A percentile compares a stretch with the other conserved stretches of the same genome.
Evolutionary conservation across 345 rosid genomes (phyloP).

Genomic region (Populus tremula): DNA sequence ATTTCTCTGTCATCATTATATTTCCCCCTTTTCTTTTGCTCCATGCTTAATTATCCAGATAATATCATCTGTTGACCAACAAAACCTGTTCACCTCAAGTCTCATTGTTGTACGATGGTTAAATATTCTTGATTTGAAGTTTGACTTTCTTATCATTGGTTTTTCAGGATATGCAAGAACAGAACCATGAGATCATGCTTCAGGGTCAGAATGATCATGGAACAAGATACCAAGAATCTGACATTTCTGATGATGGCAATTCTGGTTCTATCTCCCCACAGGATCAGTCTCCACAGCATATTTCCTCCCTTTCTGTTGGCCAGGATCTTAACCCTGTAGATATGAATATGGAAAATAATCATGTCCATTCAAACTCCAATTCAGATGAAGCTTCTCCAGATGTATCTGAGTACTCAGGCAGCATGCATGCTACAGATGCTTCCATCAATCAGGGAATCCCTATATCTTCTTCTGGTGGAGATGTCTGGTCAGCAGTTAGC

Average conservation of each 20-base stretch:
- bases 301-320: slow-evolving; percentile 33
- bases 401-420: slow-evolving; percentile 29
- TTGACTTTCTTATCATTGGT: slow-evolving; percentile 15
- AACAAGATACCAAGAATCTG: not conserved
- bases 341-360: slow-evolving; percentile 35
- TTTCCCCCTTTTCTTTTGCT: not conserved
- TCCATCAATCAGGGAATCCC: slow-evolving; percentile 44
- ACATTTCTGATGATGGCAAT: slow-evolving; percentile 17
- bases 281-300: slow-evolving; percentile 37
- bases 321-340: slow-evolving; percentile 28
- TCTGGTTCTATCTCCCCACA: slow-evolving; percentile 32
- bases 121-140: not conserved
- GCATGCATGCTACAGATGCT: slow-evolving; percentile 39
- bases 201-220: slow-evolving; percentile 29
- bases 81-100: not conserved
- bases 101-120: not conserved
- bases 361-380: slow-evolving; percentile 28
- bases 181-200: slow-evolving; percentile 21
- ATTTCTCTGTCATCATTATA: not conserved
- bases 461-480: slow-evolving; percentile 46
- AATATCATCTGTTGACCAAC: not conserved
- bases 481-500: slow-evolving; percentile 50
- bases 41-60: not conserved
- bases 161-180: slow-evolving; percentile 33
- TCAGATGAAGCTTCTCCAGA: slow-evolving; percentile 42